Percentiles rank a stretch among this genome's conserved stretches.
These are phyloP conservation scores for Monilinia laxa DNA, from an alignment of 2,329 filamentous ascomycete genomes.

Conservation along the genomic window DNA sequence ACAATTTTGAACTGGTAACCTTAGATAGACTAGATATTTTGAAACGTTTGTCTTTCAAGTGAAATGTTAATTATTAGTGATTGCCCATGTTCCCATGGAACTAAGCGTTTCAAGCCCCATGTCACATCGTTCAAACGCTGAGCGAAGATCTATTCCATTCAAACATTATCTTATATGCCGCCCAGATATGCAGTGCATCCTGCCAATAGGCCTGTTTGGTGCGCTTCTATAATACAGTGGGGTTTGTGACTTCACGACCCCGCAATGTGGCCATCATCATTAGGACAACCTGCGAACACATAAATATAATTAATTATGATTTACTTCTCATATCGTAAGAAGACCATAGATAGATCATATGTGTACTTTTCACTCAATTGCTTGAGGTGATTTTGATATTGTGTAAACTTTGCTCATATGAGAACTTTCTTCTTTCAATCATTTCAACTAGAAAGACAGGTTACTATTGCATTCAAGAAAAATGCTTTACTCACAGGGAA, in stretches of 20 bases:
- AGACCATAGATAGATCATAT: too few relatives aligned
- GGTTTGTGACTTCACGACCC: constrained; percentile 10
- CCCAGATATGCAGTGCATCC: neutral
- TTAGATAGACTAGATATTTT: neutral
- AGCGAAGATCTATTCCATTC: constrained; percentile 2
- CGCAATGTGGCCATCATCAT: neutral
- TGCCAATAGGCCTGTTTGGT: constrained; percentile 10
- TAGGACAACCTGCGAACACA: neutral
- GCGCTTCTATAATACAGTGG: constrained; percentile 12
- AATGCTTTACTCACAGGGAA: constrained; percentile 35
- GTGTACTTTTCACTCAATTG: too few relatives aligned
- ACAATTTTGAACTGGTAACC: neutral
- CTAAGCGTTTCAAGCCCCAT: neutral
- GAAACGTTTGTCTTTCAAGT: too few relatives aligned
- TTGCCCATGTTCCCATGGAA: neutral
- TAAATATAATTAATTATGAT: neutral
- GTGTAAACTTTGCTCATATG: neutral
- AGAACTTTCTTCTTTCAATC: too few relatives aligned
- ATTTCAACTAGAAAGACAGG: neutral
- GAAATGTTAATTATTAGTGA: neutral
- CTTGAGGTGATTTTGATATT: neutral
- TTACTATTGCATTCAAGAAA: neutral
- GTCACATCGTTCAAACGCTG: neutral
- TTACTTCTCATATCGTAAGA: neutral
- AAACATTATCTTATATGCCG: neutral